These are phyloP conservation scores for Baudoinia panamericana DNA, from an alignment of 495 filamentous ascomycete genomes.

Conservation along the genomic window DNA sequence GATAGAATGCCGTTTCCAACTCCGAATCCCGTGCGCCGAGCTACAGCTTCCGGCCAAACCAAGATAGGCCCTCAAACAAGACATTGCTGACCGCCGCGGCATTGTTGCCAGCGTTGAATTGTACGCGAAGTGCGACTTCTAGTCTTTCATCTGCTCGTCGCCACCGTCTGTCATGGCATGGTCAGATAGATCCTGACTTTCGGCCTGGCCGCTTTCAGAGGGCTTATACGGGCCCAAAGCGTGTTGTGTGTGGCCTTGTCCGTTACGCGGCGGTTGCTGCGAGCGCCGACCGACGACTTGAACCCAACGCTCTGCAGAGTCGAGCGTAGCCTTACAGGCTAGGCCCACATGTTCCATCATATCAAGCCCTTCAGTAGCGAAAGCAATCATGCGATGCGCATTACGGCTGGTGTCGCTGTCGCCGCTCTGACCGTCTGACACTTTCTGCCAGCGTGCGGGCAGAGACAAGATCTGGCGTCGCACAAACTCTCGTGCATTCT, in stretches of 20 bases:
- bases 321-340: conserved; percentile 70
- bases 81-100: conserved; percentile 53
- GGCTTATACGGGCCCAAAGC: no score
- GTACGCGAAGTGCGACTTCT: no score
- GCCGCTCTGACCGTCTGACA: conserved; percentile 32
- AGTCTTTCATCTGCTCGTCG: no score
- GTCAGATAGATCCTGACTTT: no score
- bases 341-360: conserved; percentile 77
- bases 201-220: no score
- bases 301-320: conserved; percentile 79
- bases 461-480: conserved; percentile 64
- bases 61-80: conserved; percentile 32
- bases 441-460: conserved; percentile 56
- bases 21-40: no score
- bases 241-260: no score
- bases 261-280: no score
- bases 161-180: no score
- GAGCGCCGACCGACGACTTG: conserved; percentile 53
- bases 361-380: conserved; percentile 77
- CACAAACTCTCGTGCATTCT: conserved; percentile 67
- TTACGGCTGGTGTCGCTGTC: conserved; percentile 32
- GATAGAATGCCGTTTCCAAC: no score
- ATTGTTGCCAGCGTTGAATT: no score
- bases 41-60: no score
- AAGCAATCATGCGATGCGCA: conserved; percentile 59